Evolutionary conservation across 2,329 filamentous ascomycete genomes (phyloP).

Genomic region (Xylariomycetidae sp.): DNA sequence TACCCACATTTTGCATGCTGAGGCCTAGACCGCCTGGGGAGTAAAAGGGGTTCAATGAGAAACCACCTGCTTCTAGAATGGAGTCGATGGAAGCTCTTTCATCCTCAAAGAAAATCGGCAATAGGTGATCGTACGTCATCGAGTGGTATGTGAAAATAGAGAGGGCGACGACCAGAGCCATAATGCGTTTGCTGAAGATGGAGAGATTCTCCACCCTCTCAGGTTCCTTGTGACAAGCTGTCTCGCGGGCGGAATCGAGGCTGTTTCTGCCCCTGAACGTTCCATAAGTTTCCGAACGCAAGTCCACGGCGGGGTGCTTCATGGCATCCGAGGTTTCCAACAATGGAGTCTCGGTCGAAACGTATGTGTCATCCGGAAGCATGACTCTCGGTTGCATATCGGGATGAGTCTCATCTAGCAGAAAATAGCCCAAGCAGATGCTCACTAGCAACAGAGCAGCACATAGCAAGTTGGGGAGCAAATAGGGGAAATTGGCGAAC

Average conservation of each 20-base stretch:
- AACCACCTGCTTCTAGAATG: slow-evolving; percentile 21
- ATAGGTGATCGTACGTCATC: slow-evolving; percentile 89
- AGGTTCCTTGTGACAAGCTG: slow-evolving; percentile 18
- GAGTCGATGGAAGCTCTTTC: slow-evolving; percentile 44
- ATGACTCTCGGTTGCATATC: slow-evolving; percentile 60
- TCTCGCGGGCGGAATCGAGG: slow-evolving; percentile 26
- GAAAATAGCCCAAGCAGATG: slow-evolving; percentile 73
- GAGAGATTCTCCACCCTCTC: slow-evolving; percentile 31
- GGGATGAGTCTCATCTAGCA: slow-evolving; percentile 86
- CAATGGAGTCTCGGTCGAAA: slow-evolving; percentile 67
- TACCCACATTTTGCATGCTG: slow-evolving; percentile 57
- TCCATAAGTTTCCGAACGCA: slow-evolving; percentile 75
- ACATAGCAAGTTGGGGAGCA: slow-evolving; percentile 86
- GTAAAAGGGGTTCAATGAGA: slow-evolving; percentile 41
- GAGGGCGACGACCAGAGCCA: slow-evolving; percentile 74
- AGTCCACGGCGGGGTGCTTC: slow-evolving; percentile 66
- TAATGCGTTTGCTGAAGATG: slow-evolving; percentile 57
- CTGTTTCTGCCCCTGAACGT: slow-evolving; percentile 50
- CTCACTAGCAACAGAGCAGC: slow-evolving; percentile 70
- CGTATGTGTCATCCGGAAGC: slow-evolving; percentile 43
- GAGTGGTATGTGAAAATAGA: slow-evolving; percentile 92
- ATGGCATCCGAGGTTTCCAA: slow-evolving; percentile 71
- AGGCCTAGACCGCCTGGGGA: slow-evolving; percentile 60
- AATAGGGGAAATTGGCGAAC: slow-evolving; percentile 77
- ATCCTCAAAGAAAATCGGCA: slow-evolving; percentile 92